Base-by-base conservation (phyloP, 2,329 filamentous ascomycete genomes). In the Teratosphaeria epicoccoides region DNA sequence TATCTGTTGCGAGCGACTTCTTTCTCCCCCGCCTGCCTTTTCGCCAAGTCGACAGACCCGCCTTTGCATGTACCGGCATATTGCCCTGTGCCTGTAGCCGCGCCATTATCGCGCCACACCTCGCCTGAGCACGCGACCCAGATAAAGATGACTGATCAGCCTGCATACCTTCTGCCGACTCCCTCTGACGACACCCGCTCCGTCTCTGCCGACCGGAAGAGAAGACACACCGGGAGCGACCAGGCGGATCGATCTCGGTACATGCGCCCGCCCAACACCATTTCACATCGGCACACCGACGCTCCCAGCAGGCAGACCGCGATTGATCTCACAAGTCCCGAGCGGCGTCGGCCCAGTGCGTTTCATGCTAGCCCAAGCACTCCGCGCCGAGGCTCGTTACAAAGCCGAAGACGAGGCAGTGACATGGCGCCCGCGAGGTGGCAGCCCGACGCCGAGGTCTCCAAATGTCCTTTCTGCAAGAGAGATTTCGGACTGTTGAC, bases 381-480 rank as follows among this genome's bases (percentile, higher is more conserved):
- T 43, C 46, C 44, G 10, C 24, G 29, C 37, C 46, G 40, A 44
- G 47, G 37, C 10, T 17, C 48, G n/a, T 51, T 46, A 33, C 20
- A 33, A 12, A 45, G n/a, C 28, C 33, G 40, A 22, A 43, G 57
- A 49, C 52, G 57, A 50, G 50, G 53, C 11, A 73, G 68, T 57
- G 72, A 73, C 46, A 63, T 85, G 55, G 70, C 78, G 17, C 70
- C 89, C 40, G 89, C 90, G 1, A 76, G 76, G 52, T 97, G 91
- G 91, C 90, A 96, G 71, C 86, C 89, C 3, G 91, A 97, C 68
- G 76, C 79, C 3, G 88, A 94, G 60, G 88, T 87, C 10, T 81
- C 82, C 1, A 78, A 82, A 55, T 97, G 91, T 66, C 88, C 89
- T 1, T 95, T 96, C 52, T 97, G 91, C 66, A 74, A 76, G 49